Percentiles rank a stretch among this genome's conserved stretches.
Evolutionary conservation across 352 stramenopile genomes (phyloP).

Genomic region (Thalassiosira livingstoniorum): DNA sequence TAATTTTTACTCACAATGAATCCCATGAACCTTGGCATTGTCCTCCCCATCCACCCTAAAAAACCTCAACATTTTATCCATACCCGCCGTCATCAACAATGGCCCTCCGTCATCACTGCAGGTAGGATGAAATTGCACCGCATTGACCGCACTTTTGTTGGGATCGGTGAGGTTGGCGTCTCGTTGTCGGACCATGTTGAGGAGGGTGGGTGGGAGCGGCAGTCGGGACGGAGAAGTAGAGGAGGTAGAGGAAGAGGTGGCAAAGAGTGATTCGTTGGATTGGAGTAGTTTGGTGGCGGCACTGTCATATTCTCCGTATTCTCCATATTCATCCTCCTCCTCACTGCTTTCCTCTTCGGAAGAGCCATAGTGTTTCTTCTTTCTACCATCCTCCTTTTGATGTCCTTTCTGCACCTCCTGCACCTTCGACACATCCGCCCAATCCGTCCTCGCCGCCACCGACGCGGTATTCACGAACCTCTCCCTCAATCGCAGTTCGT

Average conservation of each 20-base stretch:
- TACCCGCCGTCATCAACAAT: slow-evolving; percentile 76
- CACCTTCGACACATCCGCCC: slow-evolving; percentile 54
- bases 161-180: slow-evolving; percentile 77
- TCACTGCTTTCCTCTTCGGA: slow-evolving; percentile 41
- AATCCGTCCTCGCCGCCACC: slow-evolving; percentile 68
- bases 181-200: slow-evolving; percentile 70
- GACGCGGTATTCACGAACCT: slow-evolving; percentile 66
- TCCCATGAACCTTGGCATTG: slow-evolving; percentile 79
- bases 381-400: slow-evolving; percentile 11
- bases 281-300: slow-evolving; percentile 47
- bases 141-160: slow-evolving; percentile 67
- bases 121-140: slow-evolving; percentile 75
- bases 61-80: slow-evolving; percentile 82
- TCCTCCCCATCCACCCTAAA: slow-evolving; percentile 71
- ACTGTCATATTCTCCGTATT: too few relatives aligned
- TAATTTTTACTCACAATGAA: slow-evolving; percentile 68
- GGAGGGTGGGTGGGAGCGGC: slow-evolving; percentile 65
- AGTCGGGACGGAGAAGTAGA: slow-evolving; percentile 24
- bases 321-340: slow-evolving; percentile 34
- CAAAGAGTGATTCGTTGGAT: slow-evolving; percentile 62
- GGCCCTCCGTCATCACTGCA: slow-evolving; percentile 66
- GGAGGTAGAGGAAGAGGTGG: slow-evolving; percentile 49
- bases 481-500: slow-evolving; percentile 74
- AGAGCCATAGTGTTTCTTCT: slow-evolving; percentile 18
- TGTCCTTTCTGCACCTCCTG: slow-evolving; percentile 16